Base-by-base conservation (phyloP, 2,329 filamentous ascomycete genomes). In the Aphanoascus verrucosus region DNA sequence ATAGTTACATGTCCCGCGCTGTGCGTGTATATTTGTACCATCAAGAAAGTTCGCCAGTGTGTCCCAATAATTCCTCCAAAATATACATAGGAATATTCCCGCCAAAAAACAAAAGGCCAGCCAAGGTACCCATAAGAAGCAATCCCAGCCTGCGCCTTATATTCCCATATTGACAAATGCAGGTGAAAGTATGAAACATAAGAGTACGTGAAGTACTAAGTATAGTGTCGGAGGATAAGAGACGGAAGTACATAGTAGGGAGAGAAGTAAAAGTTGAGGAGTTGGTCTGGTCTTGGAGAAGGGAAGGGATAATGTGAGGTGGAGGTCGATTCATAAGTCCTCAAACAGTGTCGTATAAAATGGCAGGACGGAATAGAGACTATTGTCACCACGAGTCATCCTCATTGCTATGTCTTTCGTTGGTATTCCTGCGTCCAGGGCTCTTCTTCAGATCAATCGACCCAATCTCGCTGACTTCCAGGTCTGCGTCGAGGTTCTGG, bases 401-500 rank as follows among this genome's bases (percentile, higher is more conserved):
- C 23, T 49, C 54, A 19, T 32, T 31, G 19, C 49, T 40, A 15
- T 52, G 15, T 12, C 9, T 17, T 1, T n/a, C 37, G 11, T 23
- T 14, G 14, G 54, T 52, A 31, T 46, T 51, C n/a, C 44, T 34
- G 20, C 50, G 45, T 14, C 50, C 51, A 17, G 38, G 32, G 34
- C 49, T 56, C 42, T 56, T 56, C 42, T 56, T 56, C 23, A 54
- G 34, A 28, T 56, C 46, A n/a, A 56, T 41, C n/a, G 44, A 49
- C 8, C 32, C 49, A 31, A 59, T 51, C 34, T 59, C 58, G 6
- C 32, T 56, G 7, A 58, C 56, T 37, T 58, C 56, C 28, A 58
- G 43, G 14, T 58, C 56, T 9, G 54, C 51, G 28, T 59, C 58
- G 9, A 58, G 55, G 45, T 57, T 50, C 41, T 59, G 49, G 34